Conservation (phyloP, 179 eudicot species). For the Silene vulgaris region DNA sequence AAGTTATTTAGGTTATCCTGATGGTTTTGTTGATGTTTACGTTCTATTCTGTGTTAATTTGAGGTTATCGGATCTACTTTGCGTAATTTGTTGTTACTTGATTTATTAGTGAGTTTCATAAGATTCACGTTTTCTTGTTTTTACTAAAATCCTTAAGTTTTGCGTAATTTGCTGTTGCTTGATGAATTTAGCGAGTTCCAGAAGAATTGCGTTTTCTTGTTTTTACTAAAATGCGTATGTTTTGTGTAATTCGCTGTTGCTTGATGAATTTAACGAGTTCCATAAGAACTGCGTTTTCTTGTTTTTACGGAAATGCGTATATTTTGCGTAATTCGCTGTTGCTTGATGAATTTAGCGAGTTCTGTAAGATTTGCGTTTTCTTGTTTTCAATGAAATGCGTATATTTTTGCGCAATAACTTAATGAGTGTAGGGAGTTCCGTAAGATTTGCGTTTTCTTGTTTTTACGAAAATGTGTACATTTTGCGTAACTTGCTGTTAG, state of each 20-base stretch:
- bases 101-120: not conserved
- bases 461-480: not conserved
- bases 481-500: not conserved
- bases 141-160: not conserved
- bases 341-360: not conserved
- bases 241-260: constrained; percentile 2
- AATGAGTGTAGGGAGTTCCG: not conserved
- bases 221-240: not conserved
- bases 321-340: constrained; percentile 8
- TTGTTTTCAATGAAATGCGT: not conserved
- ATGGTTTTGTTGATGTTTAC: not conserved
- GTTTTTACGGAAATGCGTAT: not conserved
- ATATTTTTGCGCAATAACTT: too few relatives aligned
- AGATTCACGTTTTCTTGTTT: not conserved
- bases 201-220: not conserved
- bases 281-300: not conserved
- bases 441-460: not conserved
- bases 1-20: constrained; percentile 22
- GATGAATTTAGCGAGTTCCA: not conserved
- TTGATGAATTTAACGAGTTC: not conserved
- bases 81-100: not conserved
- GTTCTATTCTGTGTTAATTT: constrained; percentile 11
- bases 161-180: constrained; percentile 3
- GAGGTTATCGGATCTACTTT: constrained; percentile 18
- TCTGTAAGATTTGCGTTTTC: not conserved